Evolutionary conservation across 2,329 filamentous ascomycete species (phyloP), one percentile per base, ranked within the genome.

Genomic region (Cladosporium oxysporum): DNA sequence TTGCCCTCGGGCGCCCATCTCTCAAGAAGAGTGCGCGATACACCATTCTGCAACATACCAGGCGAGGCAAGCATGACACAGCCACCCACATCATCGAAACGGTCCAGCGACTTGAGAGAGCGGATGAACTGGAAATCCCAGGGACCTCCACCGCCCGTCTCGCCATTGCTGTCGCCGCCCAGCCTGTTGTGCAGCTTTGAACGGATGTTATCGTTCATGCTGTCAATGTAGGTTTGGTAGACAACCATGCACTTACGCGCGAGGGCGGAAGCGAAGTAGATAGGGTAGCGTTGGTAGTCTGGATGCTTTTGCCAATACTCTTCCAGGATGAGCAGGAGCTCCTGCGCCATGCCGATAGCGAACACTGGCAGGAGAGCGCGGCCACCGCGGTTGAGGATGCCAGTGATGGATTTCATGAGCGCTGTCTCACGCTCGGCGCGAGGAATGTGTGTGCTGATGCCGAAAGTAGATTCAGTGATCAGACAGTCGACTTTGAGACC

Each of bases 161-260:
- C 61, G 33, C 49, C 49, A 31, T 59, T 59, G 7, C 86, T 85
- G 70, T 93, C 91, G 10, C 91, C 91, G 37, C 88, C 89, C 11
- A 91, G 76, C 96, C 92, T 4, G 88, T 97, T 96, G 58, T 93
- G 62, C 79, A 97, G 97, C n/a, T 97, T 86, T 12, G 92, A 88
- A 78, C 97, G 97, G 82, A 99, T 98, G 74, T 97, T 98, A 75
- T 98, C 94, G 77, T 99, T 99, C 95, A 99, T 99, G 64, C 93
- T 93, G 58, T 93, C 92, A 58, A 98, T 92, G 74, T 98, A 99
- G 1, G 95, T 99, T 77, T 98, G 95, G 76, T 99, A 99, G 3
- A 98, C 93, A 33, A 97, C 87, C 95, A 99, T 99, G 81, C 95
- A 99, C 79, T 97, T 95, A 69, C 94, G 85, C 0, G 95, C 95